Conservation (phyloP, 2,329 filamentous ascomycete species). For the Rosellinia necatrix region DNA sequence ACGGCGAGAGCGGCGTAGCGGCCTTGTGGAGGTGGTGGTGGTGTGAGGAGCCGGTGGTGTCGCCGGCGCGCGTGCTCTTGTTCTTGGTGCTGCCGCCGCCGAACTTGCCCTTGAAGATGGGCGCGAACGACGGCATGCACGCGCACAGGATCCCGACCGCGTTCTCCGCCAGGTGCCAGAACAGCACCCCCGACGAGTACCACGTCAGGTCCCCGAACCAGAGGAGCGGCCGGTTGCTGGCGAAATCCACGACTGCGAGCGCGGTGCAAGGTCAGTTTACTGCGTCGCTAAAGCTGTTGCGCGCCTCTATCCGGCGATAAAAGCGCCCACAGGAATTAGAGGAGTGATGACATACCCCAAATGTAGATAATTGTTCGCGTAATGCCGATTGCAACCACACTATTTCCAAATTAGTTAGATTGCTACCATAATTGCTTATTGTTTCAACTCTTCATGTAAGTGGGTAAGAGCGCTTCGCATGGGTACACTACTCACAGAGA, state of each 20-base stretch:
- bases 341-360: slow-evolving; percentile 16
- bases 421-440: background rate
- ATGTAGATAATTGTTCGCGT: slow-evolving; percentile 25
- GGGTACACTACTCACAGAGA: slow-evolving; percentile 23
- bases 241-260: slow-evolving; percentile 21
- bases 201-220: slow-evolving; percentile 27
- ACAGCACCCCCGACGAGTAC: slow-evolving; percentile 25
- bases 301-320: background rate
- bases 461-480: background rate
- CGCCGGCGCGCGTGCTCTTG: background rate
- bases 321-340: background rate
- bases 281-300: background rate
- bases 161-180: slow-evolving; percentile 32
- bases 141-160: slow-evolving; percentile 23
- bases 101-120: slow-evolving; percentile 9
- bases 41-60: background rate
- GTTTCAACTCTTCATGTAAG: background rate
- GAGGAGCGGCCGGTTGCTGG: background rate
- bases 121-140: slow-evolving; percentile 26
- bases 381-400: slow-evolving; percentile 25
- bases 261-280: slow-evolving; percentile 6
- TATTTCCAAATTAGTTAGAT: slow-evolving; percentile 3
- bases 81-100: background rate
- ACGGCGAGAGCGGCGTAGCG: slow-evolving; percentile 1
- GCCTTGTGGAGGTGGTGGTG: no score